A percentile compares a stretch with the other conserved stretches of the same genome.
Conservation (phyloP, 2,329 filamentous ascomycete species). For the Juglanconis juglandina region DNA sequence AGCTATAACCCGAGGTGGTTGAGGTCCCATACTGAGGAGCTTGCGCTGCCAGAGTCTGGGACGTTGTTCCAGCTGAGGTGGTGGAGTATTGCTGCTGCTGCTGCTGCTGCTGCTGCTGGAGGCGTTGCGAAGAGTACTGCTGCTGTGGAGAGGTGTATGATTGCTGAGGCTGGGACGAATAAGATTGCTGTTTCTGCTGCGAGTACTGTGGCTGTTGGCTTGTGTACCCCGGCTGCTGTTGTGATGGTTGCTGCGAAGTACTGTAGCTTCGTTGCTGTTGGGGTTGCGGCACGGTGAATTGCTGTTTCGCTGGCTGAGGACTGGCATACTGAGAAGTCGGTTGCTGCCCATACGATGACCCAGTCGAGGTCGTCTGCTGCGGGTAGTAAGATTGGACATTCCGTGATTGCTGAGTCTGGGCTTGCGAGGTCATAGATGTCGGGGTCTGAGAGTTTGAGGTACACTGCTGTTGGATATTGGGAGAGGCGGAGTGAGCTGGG, state of each 20-base stretch:
- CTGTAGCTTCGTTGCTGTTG: constrained; percentile 15
- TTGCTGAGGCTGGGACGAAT: constrained; percentile 12
- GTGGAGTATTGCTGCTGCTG: constrained; percentile 20
- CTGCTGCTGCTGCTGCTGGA: constrained; percentile 23
- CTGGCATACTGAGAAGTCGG: constrained; percentile 7
- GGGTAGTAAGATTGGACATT: constrained; percentile 15
- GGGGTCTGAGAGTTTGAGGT: constrained; percentile 14
- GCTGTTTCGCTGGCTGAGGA: constrained; percentile 15
- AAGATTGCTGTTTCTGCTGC: constrained; percentile 17
- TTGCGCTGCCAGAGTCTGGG: constrained; percentile 24
- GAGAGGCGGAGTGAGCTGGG: constrained; percentile 10
- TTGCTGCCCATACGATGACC: constrained; percentile 14
- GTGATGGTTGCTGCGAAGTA: constrained; percentile 8
- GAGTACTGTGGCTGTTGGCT: constrained; percentile 11
- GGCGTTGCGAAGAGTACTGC: constrained; percentile 22
- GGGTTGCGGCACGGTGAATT: constrained; percentile 13
- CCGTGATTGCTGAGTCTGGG: constrained; percentile 14
- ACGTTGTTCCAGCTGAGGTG: constrained; percentile 19
- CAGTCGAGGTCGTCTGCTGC: constrained; percentile 5
- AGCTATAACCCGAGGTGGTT: constrained; percentile 20
- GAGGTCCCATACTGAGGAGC: constrained; percentile 26
- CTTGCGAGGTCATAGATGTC: constrained; percentile 13
- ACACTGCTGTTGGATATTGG: constrained; percentile 16
- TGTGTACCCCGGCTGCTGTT: constrained; percentile 13
- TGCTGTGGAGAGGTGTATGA: constrained; percentile 14